Evolutionary conservation across 306 rosid genomes (phyloP), one percentile per base, ranked within the genome.

Genomic region (Vigna radiata): DNA sequence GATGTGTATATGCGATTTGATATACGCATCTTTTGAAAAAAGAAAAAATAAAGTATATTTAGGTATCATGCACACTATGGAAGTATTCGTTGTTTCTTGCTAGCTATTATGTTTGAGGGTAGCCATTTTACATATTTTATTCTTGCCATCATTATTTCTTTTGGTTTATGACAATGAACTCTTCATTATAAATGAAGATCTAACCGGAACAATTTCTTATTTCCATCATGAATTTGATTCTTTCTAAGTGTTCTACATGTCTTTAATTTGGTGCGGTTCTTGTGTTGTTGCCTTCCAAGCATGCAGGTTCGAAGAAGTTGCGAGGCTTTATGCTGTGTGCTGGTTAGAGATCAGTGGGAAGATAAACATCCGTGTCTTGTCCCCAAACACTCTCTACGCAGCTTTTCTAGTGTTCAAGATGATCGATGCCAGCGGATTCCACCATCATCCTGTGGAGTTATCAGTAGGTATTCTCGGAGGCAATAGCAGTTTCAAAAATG

Each of bases 341-440:
- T 88, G 90, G 93, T 67, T 87, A 29, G 86, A 88, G 15, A 79
- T 90, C 53, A 62, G 75, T 5, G 91, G 95, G 70, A 79, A 4
- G 82, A 85, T 90, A 9, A 86, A 63, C 14, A 75, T 72, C 0
- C 2, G 23, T 5, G 70, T 19, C 25, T 62, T 91, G 68, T 91
- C 95, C 18, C 75, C 91, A 18, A 33, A 67, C 2, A 91, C 95
- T 9, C 6, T 21, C 2, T 91, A 88, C 39, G 73, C 85, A 4
- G 91, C 88, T 39, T 88, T 77, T 61, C 75, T 90, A 12, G 91
- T 89, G 59, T 91, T 83, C 83, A 82, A 87, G 85, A 29, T 21
- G 63, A 36, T 10, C 44, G 10, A 11, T 71, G 7, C 77, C 3
- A 1, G 12, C 8, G 91, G 91, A 48, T 87, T 91, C 71, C 37